Percentiles rank a stretch among this genome's conserved stretches.
These are phyloP conservation scores for Epichloe sylvatica DNA, from an alignment of 2,329 filamentous ascomycete genomes.

Conservation along the genomic window DNA sequence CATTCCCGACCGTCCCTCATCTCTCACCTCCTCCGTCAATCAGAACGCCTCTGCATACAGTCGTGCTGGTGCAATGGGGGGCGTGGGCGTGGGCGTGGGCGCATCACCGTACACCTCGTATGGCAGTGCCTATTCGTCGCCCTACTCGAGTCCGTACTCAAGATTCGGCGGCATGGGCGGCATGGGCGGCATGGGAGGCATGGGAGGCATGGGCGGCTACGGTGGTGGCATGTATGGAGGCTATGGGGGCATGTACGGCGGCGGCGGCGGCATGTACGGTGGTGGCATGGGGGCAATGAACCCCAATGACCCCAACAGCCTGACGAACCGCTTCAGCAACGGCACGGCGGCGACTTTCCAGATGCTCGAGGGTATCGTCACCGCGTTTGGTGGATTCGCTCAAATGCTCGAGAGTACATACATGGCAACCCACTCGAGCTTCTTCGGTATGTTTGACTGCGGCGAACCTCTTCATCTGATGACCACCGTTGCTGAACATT, in stretches of 20 bases:
- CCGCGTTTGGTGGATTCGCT: conserved; percentile 91
- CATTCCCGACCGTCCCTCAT: conserved; percentile 67
- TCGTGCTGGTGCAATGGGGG: conserved; percentile 26
- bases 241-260: conserved; percentile 24
- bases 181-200: conserved; percentile 5
- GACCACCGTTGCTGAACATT: not conserved
- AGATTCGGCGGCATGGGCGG: conserved; percentile 30
- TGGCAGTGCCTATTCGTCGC: conserved; percentile 24
- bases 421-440: conserved; percentile 97
- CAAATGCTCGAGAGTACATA: conserved; percentile 99
- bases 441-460: conserved; percentile 59
- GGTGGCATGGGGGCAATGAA: conserved; percentile 33
- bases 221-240: conserved; percentile 32
- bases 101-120: conserved; percentile 36
- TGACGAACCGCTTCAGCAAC: conserved; percentile 91
- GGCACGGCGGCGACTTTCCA: conserved; percentile 95
- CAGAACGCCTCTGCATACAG: conserved; percentile 80
- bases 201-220: conserved; percentile 21
- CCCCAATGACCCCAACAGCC: conserved; percentile 70
- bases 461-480: not conserved
- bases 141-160: conserved; percentile 29
- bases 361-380: conserved; percentile 93
- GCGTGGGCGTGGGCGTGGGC: conserved; percentile 33
- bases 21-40: conserved; percentile 67
- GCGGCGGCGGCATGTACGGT: conserved; percentile 25